Base-by-base conservation (phyloP, 176 grass and related monocot genomes). In the Aegilops umbellulata region DNA sequence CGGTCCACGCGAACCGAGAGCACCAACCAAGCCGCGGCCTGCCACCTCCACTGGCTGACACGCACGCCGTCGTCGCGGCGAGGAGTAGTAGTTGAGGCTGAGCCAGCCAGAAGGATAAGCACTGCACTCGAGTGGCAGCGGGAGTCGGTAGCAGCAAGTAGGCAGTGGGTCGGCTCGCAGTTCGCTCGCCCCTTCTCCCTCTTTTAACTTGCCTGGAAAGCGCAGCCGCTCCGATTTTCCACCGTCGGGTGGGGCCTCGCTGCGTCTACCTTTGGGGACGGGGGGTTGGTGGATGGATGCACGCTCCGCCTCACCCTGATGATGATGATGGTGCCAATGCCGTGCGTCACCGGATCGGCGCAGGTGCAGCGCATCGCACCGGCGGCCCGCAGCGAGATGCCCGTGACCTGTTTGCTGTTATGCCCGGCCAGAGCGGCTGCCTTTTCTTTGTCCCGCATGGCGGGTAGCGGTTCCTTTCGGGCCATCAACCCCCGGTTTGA, bases 341-440 rank as follows among this genome's bases (percentile, higher is more conserved):
- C 74, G 12, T 66, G 75, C 75, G 12, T 34, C 65, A 55, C 19
- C 0, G 55, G 39, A 83, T 30, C 51, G 5, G 60, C 46, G 1
- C 65, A 23, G 31, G 31, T 32, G 31, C 31, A 32, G 31, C 31
- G 31, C 4, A 32, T 16, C 11, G 34, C 23, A 1, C 58, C 20
- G 0, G 20, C 31, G 15, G 58, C 68, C 4, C 10, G 39, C 39
- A 0, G 67, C 10, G 68, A 69, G 66, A 57, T 81, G 89, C 62
- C 76, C 76, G 81, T 76, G 81, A 86, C 79, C 7, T 88, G 81
- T 88, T 93, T 85, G 94, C 65, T 55, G 89, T 80, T 51, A 78
- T 82, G 86, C 85, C 58, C 17, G 46, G 75, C 7, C 81, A 29
- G 58, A 68, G 11, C 71, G 7, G 69, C 70, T 20, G 15, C 38